Evolutionary conservation across 176 grass and related monocot species (phyloP).

Genomic region (Leersia perrieri): DNA sequence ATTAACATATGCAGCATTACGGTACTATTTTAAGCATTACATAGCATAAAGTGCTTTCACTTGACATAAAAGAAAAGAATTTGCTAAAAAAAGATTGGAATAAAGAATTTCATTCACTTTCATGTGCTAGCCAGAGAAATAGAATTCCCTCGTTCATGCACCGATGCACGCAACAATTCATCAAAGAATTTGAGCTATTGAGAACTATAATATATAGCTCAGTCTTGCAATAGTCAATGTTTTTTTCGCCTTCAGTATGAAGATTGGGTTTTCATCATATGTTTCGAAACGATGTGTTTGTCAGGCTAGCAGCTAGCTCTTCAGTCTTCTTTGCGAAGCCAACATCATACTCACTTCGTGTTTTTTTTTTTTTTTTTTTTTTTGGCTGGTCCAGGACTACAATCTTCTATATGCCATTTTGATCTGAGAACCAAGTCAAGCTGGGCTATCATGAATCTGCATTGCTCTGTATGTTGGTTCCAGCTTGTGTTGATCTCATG

Average conservation of each 20-base stretch:
- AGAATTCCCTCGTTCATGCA: background rate
- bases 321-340: background rate
- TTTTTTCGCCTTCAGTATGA: background rate
- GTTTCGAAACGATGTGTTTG: background rate
- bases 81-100: background rate
- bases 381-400: conserved; percentile 12
- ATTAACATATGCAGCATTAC: background rate
- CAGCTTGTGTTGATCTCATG: conserved; percentile 17
- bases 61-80: background rate
- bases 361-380: background rate
- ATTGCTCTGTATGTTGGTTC: conserved; percentile 23
- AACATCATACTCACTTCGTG: background rate
- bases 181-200: background rate
- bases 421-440: conserved; percentile 5
- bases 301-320: background rate
- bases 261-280: background rate
- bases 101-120: background rate
- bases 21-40: background rate
- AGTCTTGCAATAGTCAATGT: background rate
- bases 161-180: background rate
- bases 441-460: background rate
- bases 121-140: background rate
- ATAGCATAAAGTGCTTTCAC: background rate
- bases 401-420: background rate
- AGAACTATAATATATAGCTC: background rate